Base-by-base conservation (phyloP, 345 rosid species). In the Punica granatum region DNA sequence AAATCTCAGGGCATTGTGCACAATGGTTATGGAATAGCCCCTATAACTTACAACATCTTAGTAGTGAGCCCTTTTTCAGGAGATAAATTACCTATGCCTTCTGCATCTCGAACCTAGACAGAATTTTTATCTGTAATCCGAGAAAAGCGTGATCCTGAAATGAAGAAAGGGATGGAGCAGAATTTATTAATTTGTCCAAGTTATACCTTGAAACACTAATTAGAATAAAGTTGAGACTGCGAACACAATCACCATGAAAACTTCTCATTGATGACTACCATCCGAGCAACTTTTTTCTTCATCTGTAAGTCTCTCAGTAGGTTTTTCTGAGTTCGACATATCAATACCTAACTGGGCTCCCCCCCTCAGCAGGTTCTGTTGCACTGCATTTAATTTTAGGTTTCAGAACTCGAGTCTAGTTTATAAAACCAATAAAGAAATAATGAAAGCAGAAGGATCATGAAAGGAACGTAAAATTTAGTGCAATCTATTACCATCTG, bases 401-500 rank as follows among this genome's bases (percentile, higher is more conserved):
- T 60, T 30, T 32, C 18, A 10, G 36, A 30, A 2, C 61, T 56
- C 34, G 9, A 56, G 34, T 56, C 61, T 26, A 56, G 61, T 26
- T 28, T 1, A 18, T 56, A 56, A 56, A 56, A 56, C 18, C 59
- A n/a, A 28, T 11, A 2, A 56, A 30, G 10, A 12, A 30, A 56
- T 30, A n/a, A n/a, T 28, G 32, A 13, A 56, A 26, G 13, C 13
- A 0, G 18, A 10, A 44, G 19, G 13, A 44, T 13, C 15, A 18
- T 13, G 28, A 28, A 14, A 63, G 19, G 30, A 63, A 61, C 19
- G 33, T 3, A 32, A 31, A 69, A 32, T 15, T 14, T 9, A 58
- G 23, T 42, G 21, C 28, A 60, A 43, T 13, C 56, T 48, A 69
- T 16, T 78, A 88, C 96, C 93, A 78, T 74, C 74, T 65, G 63